A percentile compares a stretch with the other conserved stretches of the same genome.
phyloP scores from a whole-genome alignment of 2,329 filamentous ascomycete species.

The Curvularia eragrostidis region DNA sequence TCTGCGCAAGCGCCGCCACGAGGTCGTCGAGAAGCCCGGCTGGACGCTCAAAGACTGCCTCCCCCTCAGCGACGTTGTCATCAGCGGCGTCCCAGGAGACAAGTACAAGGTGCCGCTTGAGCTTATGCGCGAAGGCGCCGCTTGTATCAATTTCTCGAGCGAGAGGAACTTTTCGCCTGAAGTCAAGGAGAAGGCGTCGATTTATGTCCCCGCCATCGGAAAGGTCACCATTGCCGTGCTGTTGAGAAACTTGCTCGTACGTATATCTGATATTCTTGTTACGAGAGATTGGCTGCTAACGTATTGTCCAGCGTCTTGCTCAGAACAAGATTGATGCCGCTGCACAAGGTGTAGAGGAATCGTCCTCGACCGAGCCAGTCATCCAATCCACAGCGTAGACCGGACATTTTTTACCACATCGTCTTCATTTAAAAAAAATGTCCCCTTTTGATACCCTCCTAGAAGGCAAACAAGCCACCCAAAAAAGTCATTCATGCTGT shows the following conservation, averaged over 20 bases:
- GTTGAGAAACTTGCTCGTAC: slow-evolving; percentile 84
- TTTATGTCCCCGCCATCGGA: slow-evolving; percentile 95
- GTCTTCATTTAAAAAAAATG: neutral
- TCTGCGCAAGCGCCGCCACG: slow-evolving; percentile 82
- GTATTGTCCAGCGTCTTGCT: slow-evolving; percentile 48
- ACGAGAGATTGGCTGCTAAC: slow-evolving; percentile 26
- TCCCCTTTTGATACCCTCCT: slow-evolving; percentile 35
- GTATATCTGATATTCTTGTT: slow-evolving; percentile 43
- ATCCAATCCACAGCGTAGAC: slow-evolving; percentile 15
- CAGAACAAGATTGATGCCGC: slow-evolving; percentile 51
- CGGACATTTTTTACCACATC: neutral
- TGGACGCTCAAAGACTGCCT: slow-evolving; percentile 82
- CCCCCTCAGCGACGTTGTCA: slow-evolving; percentile 90
- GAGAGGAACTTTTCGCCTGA: slow-evolving; percentile 91
- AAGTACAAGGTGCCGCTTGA: slow-evolving; percentile 88
- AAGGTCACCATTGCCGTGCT: slow-evolving; percentile 97
- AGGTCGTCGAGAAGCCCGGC: slow-evolving; percentile 81
- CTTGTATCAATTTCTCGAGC: slow-evolving; percentile 99
- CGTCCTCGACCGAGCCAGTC: slow-evolving; percentile 28
- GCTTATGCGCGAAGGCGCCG: slow-evolving; percentile 83
- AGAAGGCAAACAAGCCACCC: slow-evolving; percentile 28
- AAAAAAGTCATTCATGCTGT: slow-evolving; percentile 20
- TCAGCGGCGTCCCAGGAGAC: slow-evolving; percentile 88
- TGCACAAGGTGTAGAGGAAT: slow-evolving; percentile 31
- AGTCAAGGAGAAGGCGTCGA: slow-evolving; percentile 93